Evolutionary conservation across 2,329 filamentous ascomycete species (phyloP), one percentile per base, ranked within the genome.

Genomic region (Talaromyces sp.): DNA sequence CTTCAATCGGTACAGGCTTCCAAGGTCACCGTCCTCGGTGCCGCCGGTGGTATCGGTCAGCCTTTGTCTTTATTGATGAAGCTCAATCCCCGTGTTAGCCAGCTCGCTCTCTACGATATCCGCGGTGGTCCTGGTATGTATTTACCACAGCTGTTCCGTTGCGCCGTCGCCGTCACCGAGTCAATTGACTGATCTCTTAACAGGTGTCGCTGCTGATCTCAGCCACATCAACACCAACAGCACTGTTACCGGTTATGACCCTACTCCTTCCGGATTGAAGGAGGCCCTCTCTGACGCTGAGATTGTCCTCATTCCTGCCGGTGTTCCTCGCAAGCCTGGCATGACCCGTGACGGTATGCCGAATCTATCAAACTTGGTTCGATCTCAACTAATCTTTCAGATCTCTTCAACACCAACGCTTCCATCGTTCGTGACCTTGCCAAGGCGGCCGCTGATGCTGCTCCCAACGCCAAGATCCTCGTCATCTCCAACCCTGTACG

Each of bases 381-480:
- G 1, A 45, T 14, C 9, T 19, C 19, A 65, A 16, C 37, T 39
- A 39, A 5, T 22, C 35, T 16, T 22, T n/a, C 63, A 88, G 94
- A 99, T 81, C 90, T 99, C 70, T 99, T 99, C 93, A 98, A 98
- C 89, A 99, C 94, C 87, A 99, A 99, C 83, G 95, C 95, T 82
- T 96, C 92, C 79, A 99, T 99, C 81, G 95, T 99, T 80, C 93
- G 94, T 78, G 95, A 98, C 83, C 89, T 99, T 71, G 93, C 94
- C 84, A 96, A 97, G 88, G 93, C 93, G 75, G 89, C 88, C 77
- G 95, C 95, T 76, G 88, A 96, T 76, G 87, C 91, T 73, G 87
- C 90, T 78, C 95, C 95, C 75, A 86, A 97, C 70, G 95, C 95
- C 82, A 96, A 96, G 84, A 86, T 98, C 81, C 88, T 98, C 78